Conservation (phyloP, 176 grass and related monocot genomes). For the Aegilops tauschii region DNA sequence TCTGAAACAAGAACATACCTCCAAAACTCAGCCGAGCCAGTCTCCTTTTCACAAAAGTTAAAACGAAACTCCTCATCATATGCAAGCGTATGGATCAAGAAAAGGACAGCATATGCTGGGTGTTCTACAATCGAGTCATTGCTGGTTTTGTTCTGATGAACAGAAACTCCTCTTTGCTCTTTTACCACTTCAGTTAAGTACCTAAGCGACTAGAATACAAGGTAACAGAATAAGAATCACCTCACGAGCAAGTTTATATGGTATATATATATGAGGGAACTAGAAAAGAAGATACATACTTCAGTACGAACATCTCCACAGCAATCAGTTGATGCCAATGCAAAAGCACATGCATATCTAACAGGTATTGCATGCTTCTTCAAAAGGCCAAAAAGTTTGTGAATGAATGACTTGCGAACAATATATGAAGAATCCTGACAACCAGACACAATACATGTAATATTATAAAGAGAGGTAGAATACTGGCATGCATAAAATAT, state of each 20-base stretch:
- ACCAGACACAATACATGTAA: not conserved
- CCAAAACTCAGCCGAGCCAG: conserved; percentile 55
- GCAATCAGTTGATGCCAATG: conserved; percentile 71
- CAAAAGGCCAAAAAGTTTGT: conserved; percentile 66
- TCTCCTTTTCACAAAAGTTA: conserved; percentile 47
- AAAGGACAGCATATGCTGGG: conserved; percentile 85
- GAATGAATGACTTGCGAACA: conserved; percentile 74
- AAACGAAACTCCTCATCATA: conserved; percentile 56
- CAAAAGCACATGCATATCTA: conserved; percentile 93
- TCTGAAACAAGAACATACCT: conserved; percentile 57
- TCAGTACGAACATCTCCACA: conserved; percentile 64
- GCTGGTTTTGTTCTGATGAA: conserved; percentile 37
- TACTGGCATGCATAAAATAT: conserved; percentile 22
- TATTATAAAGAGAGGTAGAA: conserved; percentile 16
- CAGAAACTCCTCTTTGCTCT: conserved; percentile 44
- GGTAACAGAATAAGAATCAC: conserved; percentile 22
- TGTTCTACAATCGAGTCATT: conserved; percentile 56
- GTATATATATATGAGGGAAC: conserved; percentile 1
- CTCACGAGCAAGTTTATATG: conserved; percentile 4
- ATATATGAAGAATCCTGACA: conserved; percentile 73
- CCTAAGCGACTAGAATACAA: conserved; percentile 47
- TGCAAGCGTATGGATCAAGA: conserved; percentile 73
- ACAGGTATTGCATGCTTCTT: conserved; percentile 63
- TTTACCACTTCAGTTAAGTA: conserved; percentile 77
- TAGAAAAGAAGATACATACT: conserved; percentile 50